Evolutionary conservation across 2,329 filamentous ascomycete genomes (phyloP), one percentile per base, ranked within the genome.

Genomic region (Phoma herbarum): DNA sequence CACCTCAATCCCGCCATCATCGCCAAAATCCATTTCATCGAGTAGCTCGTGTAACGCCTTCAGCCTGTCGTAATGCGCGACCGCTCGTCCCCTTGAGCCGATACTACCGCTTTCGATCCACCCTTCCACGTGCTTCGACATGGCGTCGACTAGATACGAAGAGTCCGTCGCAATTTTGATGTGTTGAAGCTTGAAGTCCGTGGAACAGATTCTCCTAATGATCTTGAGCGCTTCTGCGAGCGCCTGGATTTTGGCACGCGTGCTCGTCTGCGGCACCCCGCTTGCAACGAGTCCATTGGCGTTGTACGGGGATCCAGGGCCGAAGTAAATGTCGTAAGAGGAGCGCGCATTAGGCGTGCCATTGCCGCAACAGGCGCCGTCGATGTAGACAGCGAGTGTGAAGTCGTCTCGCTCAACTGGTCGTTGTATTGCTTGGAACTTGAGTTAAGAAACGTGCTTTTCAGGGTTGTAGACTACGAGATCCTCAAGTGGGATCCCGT

Each of bases 311-410:
- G 43, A 45, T 7, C 10, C 26, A 14, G 26, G 43, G 31, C 60
- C 60, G 33, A 65, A 62, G 53, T 62, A 71, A 14, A 72, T 39
- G 3, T 67, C 69, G 41, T 61, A 60, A 1, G 55, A 57, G n/a
- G 64, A 57, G 14, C 39, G 39, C 1, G 67, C 60, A 7, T 35
- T 41, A 11, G 57, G 48, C 1, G 26, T 56, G 4, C 67, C 67
- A 31, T 71, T 70, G 42, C 60, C 51, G 7, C 63, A 59, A 48
- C 69, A 72, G 1, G 64, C 64, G 22, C 67, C 68, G 33, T 71
- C 61, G 20, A 69, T 68, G 31, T 57, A 59, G 43, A 71, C 62
- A 2, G 70, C 62, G 12, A 69, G n/a, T 18, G 8, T 37, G 45
- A 26, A 26, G 3, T 48, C 45, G 16, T 48, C 45, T 25, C 20